Percentiles rank a stretch among this genome's conserved stretches.
phyloP scores from a whole-genome alignment of 495 filamentous ascomycete species.

The Podospora pseudopauciseta region DNA sequence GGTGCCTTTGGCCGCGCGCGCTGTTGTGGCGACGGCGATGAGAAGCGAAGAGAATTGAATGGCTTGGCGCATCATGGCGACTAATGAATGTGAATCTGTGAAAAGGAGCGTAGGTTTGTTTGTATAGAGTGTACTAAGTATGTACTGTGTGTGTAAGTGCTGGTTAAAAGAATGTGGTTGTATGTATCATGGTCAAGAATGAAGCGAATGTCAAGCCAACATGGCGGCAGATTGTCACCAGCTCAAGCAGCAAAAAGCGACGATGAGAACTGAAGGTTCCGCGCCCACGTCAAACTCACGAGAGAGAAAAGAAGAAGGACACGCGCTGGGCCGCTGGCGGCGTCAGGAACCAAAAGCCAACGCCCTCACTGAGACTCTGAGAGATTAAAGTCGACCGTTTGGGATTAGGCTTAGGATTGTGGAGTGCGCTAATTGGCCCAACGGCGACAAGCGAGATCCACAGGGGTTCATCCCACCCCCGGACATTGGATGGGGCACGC shows the following conservation, averaged over 20 bases:
- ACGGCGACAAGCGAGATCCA: slow-evolving; percentile 3
- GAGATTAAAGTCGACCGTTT: not conserved
- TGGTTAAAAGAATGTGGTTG: slow-evolving; percentile 9
- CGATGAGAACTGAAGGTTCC: not conserved
- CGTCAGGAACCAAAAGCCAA: not conserved
- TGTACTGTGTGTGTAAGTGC: not conserved
- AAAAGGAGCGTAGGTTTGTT: slow-evolving; percentile 8
- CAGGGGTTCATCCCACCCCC: not conserved
- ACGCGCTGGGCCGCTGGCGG: not conserved
- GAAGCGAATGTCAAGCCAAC: slow-evolving; percentile 21
- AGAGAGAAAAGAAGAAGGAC: slow-evolving; percentile 2
- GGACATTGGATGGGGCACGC: not conserved
- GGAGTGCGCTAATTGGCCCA: slow-evolving; percentile 11
- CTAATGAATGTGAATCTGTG: not conserved
- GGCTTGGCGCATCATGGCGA: slow-evolving; percentile 20
- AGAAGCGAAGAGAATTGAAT: slow-evolving; percentile 12
- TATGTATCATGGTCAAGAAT: slow-evolving; percentile 4
- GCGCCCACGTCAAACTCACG: not conserved
- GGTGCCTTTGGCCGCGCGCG: slow-evolving; percentile 32
- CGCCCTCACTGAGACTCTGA: not conserved
- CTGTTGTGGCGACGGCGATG: slow-evolving; percentile 26
- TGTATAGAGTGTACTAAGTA: not conserved
- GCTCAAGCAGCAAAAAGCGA: slow-evolving; percentile 7
- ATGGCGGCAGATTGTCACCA: slow-evolving; percentile 8
- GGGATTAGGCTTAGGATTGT: not conserved